Percentiles rank a stretch among this genome's conserved stretches.
phyloP scores from a whole-genome alignment of 768 basidiomycete species.

The Tulasnella sp. region DNA sequence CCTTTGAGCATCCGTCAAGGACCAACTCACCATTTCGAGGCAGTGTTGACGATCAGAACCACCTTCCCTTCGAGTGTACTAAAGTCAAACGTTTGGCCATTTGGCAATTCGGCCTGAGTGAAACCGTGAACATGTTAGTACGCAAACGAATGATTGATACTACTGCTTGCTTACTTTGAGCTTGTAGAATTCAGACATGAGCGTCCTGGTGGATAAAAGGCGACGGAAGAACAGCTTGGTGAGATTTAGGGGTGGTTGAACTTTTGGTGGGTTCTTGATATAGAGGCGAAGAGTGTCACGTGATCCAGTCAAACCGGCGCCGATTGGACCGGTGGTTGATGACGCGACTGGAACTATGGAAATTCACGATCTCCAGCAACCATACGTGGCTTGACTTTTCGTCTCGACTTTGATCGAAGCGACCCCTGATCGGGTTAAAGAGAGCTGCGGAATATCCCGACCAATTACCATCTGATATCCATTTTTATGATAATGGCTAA shows the following conservation, averaged over 20 bases:
- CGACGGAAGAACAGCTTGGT: neutral
- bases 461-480: no score
- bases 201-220: neutral
- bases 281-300: neutral
- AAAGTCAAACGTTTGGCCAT: conserved; percentile 45
- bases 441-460: no score
- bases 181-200: conserved; percentile 42
- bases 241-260: neutral
- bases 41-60: conserved; percentile 64
- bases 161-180: conserved; percentile 34
- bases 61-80: conserved; percentile 55
- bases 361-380: neutral
- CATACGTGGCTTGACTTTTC: neutral
- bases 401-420: no score
- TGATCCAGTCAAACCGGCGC: neutral
- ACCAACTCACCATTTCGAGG: conserved; percentile 50
- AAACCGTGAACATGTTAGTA: conserved; percentile 26
- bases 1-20: neutral
- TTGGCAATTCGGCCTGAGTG: conserved; percentile 26
- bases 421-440: no score
- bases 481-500: no score
- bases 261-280: neutral
- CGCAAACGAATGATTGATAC: no score
- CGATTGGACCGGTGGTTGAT: neutral
- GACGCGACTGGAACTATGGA: neutral